Base-by-base conservation (phyloP, 1,139 yeast species). In the Barnettozyma hawaiiensis region DNA sequence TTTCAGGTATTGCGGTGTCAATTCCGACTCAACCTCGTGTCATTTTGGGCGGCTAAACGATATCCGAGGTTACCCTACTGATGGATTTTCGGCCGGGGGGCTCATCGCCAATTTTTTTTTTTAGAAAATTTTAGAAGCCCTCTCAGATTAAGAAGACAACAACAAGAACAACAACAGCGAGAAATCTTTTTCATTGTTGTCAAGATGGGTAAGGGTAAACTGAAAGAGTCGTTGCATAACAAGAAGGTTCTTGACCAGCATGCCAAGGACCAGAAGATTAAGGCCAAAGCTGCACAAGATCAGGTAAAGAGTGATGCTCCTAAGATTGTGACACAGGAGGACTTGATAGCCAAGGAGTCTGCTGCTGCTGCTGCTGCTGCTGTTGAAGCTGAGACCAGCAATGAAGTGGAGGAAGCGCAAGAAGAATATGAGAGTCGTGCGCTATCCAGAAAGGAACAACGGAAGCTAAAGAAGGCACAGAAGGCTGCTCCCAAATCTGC, bases 371-470 rank as follows among this genome's bases (percentile, higher is more conserved):
- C n/a, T n/a, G n/a, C n/a, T n/a, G n/a, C n/a, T n/a, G 46, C 46
- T 34, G 60, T 50, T 14, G 44, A 40, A 29, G 37, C 21, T 20
- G 35, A 36, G 14, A 28, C 37, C 10, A 48, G 52, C 29, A 50
- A 43, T 7, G 29, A 34, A 9, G 37, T 23, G 20, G 52, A 50
- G 34, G 53, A 54, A 39, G 49, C 50, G 20, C 35, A 39, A 7
- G 71, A 66, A 45, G 76, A 66, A 35, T 73, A 74, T 50, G 63
- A 73, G 50, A 71, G 81, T 52, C 57, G 60, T 34, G 59, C 62
- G 20, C 52, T 69, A 50, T 80, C 86, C 40, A 80, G 78, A 64
- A 82, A 80, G 55, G 86, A 80, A 43, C 72, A 71, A 60, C 76
- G 86, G 65, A 69, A 71, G 59, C 64, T 79, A 62, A 81, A 78